Base-by-base conservation (phyloP, 176 grass and related monocot genomes). In the Musa beccarii region DNA sequence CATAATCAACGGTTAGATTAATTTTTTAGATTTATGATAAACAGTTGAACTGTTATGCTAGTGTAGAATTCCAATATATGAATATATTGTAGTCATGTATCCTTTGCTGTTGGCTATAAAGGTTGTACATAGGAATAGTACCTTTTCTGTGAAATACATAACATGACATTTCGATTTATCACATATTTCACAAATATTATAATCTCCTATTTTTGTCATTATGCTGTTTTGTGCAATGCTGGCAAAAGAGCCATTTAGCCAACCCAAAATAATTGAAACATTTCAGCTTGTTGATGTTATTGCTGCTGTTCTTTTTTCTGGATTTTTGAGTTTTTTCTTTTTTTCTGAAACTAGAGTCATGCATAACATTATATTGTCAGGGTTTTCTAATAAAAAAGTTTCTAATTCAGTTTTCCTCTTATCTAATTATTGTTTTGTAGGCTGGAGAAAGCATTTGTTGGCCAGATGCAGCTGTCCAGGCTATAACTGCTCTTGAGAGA, bases 401-500 rank as follows among this genome's bases (percentile, higher is more conserved):
- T 68, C 64, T 4, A 53, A 19, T 78, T 78, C 49, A 69, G 21
- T 28, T 24, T 57, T 73, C 71, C 63, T 51, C 59, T 15, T 73
- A 55, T 43, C 57, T 53, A 55, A 76, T 70, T 72, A 77, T 81
- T 12, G 52, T 69, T 83, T 70, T 82, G 66, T 69, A 91, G 92
- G 81, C 68, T 77, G 76, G 82, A 79, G 94, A 84, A 82, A 89
- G 83, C 79, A 80, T 68, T 77, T 91, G 83, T 79, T 69, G 72
- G 65, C 76, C 83, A 9, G 90, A 94, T 78, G 76, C 80, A 70
- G 88, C 89, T 77, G 88, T 99, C 78, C 79, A 80, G 54, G 85
- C 88, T 78, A 89, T 99, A 82, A 84, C 80, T 65, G 76, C 75
- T 56, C 82, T 99, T 69, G 95, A 93, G 87, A 93, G 65, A 80